Evolutionary conservation across 331 rosid genomes (phyloP).

Genomic region (Pyrus hybrid): DNA sequence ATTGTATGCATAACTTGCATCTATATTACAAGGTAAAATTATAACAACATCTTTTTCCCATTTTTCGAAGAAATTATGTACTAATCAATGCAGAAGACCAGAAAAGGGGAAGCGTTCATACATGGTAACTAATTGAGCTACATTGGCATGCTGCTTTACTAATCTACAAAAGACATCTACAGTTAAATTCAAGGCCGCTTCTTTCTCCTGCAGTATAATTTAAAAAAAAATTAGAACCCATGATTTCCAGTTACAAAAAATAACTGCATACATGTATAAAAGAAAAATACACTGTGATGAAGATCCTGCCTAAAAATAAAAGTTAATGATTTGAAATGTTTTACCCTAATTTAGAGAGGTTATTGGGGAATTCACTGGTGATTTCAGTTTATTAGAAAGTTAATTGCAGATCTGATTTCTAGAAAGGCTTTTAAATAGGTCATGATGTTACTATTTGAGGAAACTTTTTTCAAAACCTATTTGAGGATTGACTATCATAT

Average conservation of each 20-base stretch:
- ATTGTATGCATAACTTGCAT: neutral
- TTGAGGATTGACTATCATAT: neutral
- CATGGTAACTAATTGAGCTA: conserved; percentile 93
- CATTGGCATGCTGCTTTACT: conserved; percentile 83
- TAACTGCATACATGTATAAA: neutral
- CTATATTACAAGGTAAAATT: neutral
- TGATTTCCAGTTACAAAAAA: neutral
- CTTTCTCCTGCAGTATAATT: conserved; percentile 80
- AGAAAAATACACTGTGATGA: neutral
- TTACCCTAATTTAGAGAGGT: neutral
- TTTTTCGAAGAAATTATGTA: neutral
- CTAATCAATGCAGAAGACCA: conserved; percentile 10
- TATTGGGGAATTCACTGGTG: neutral
- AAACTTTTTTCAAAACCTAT: neutral
- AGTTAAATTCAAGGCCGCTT: conserved; percentile 88
- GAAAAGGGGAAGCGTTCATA: conserved; percentile 34
- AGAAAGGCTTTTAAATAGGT: neutral
- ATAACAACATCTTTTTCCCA: neutral
- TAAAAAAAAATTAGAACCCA: conserved; percentile 18
- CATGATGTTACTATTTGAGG: neutral
- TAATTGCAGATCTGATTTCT: neutral
- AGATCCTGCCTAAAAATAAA: neutral
- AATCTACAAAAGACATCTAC: conserved; percentile 97
- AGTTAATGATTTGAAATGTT: neutral
- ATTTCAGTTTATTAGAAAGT: neutral